These are phyloP conservation scores for Leishmania lainsoni DNA, from an alignment of 208 protist genomes.

Conservation along the genomic window DNA sequence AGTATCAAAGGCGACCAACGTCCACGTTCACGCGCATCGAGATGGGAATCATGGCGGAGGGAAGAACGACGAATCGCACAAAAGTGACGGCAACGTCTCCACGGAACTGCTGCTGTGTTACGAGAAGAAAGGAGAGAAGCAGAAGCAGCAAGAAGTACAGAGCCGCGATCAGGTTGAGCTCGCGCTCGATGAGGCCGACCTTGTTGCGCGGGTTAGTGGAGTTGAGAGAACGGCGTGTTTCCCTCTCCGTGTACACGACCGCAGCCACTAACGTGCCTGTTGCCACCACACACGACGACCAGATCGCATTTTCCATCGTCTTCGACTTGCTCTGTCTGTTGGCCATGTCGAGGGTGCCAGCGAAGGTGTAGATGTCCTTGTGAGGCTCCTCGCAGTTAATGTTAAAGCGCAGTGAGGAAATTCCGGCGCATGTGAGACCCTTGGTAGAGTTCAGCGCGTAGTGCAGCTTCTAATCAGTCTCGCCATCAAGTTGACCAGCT, in stretches of 20 bases:
- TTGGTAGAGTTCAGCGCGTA: conserved; percentile 69
- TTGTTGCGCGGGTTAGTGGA: conserved; percentile 87
- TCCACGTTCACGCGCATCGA: conserved; percentile 98
- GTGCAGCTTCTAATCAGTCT: conserved; percentile 98
- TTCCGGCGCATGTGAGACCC: conserved; percentile 29
- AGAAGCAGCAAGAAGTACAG: conserved; percentile 82
- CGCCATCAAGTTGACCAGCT: conserved; percentile 99
- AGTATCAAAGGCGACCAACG: conserved; percentile 97
- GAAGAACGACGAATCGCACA: conserved; percentile 96
- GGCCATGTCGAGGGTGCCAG: conserved; percentile 75
- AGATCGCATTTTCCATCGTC: conserved; percentile 96
- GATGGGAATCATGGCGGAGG: conserved; percentile 98
- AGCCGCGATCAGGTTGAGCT: conserved; percentile 96
- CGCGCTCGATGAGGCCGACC: conserved; percentile 93
- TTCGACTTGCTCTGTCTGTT: conserved; percentile 72
- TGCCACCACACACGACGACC: conserved; percentile 97
- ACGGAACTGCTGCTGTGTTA: conserved; percentile 69
- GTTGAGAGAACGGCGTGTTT: conserved; percentile 97
- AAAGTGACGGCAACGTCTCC: conserved; percentile 92
- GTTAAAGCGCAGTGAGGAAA: conserved; percentile 56
- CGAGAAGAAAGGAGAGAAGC: conserved; percentile 65
- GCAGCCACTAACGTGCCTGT: conserved; percentile 76
- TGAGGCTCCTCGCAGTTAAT: conserved; percentile 77
- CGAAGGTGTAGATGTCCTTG: conserved; percentile 98
- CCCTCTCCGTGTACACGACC: conserved; percentile 95